A percentile compares a stretch with the other conserved stretches of the same genome.
Conservation (phyloP, 805 yeast genomes). For the Yarrowia sp. region DNA sequence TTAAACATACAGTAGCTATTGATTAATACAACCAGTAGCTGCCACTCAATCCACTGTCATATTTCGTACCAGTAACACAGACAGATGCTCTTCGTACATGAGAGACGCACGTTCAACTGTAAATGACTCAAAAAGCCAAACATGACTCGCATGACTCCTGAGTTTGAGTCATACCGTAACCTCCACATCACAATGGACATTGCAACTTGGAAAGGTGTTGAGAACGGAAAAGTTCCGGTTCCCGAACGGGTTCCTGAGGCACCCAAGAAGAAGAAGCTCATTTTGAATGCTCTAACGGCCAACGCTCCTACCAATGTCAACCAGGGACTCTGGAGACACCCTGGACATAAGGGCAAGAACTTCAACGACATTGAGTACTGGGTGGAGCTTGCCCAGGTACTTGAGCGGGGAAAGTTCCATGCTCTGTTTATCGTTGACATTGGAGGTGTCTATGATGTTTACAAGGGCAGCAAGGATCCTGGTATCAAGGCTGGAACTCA, state of each 20-base stretch:
- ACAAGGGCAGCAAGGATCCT: conserved; percentile 43
- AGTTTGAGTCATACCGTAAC: neutral
- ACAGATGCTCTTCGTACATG: neutral
- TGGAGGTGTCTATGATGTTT: conserved; percentile 44
- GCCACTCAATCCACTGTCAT: no score
- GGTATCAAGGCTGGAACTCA: conserved; percentile 41
- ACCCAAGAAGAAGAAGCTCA: conserved; percentile 34
- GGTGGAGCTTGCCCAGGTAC: conserved; percentile 42
- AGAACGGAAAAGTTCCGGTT: neutral
- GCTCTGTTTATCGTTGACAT: conserved; percentile 45
- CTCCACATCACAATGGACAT: neutral
- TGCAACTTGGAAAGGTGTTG: conserved; percentile 11
- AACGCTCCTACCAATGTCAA: conserved; percentile 34
- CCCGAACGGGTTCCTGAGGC: neutral
- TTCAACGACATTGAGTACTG: conserved; percentile 41
- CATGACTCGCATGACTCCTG: conserved; percentile 11
- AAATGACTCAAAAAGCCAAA: conserved; percentile 5
- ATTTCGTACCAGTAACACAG: neutral
- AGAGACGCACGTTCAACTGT: neutral
- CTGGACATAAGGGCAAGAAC: conserved; percentile 39
- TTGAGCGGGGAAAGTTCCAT: conserved; percentile 43
- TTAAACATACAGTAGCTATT: no score
- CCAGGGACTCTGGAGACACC: conserved; percentile 44
- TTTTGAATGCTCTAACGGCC: conserved; percentile 44
- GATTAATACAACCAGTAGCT: no score